Evolutionary conservation across 352 stramenopile genomes (phyloP).

Genomic region (Globisporangium paroecandrum): DNA sequence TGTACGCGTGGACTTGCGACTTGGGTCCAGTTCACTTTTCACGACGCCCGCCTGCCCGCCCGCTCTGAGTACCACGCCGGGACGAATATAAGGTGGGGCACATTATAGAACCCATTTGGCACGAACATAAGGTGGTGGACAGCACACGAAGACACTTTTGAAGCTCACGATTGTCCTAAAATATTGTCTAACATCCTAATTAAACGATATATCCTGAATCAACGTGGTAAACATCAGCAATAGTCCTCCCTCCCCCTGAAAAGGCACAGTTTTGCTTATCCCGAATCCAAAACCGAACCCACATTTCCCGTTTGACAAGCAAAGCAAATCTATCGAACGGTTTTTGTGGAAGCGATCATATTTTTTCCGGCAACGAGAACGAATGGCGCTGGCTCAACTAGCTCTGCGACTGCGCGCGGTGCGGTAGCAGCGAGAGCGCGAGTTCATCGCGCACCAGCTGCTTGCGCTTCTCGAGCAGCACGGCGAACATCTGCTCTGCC

Average conservation of each 20-base stretch:
- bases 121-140: background rate
- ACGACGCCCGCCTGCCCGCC: background rate
- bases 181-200: background rate
- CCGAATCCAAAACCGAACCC: background rate
- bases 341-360: background rate
- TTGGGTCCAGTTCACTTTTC: conserved; percentile 11
- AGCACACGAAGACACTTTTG: background rate
- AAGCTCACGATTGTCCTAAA: background rate
- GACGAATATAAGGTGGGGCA: background rate
- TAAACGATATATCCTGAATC: background rate
- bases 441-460: conserved; percentile 26
- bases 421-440: conserved; percentile 17
- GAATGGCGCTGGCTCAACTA: background rate
- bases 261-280: background rate
- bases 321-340: conserved; percentile 1
- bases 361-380: background rate
- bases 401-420: background rate
- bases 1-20: conserved; percentile 8
- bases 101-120: background rate
- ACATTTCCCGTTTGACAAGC: background rate
- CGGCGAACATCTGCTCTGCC: conserved; percentile 19
- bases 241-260: background rate
- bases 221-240: background rate
- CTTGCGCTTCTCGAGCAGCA: conserved; percentile 25
- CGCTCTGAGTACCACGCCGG: background rate